phyloP scores from a whole-genome alignment of 1,284 basidiomycete species.

The Tremellales sp. region DNA sequence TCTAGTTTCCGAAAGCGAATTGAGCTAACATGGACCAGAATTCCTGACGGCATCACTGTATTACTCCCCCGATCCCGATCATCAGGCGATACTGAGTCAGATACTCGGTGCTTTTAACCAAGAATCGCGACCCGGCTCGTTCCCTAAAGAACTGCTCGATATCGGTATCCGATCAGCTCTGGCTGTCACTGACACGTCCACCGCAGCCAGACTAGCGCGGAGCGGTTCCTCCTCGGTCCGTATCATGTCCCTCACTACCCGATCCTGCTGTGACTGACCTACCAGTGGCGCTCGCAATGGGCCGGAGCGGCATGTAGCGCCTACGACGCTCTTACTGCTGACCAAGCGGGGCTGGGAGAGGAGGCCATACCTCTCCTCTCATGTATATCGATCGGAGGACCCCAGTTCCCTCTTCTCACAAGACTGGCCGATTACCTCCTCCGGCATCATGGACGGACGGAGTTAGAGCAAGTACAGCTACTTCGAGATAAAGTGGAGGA shows the following conservation, averaged over 20 bases:
- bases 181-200: slow-evolving; percentile 2
- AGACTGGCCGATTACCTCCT: neutral
- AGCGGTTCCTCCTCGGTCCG: slow-evolving; percentile 15
- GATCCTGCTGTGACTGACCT: neutral
- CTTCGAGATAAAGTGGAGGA: neutral
- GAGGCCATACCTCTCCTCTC: slow-evolving; percentile 15
- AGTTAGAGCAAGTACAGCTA: neutral
- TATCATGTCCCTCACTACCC: neutral
- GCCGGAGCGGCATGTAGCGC: slow-evolving; percentile 23
- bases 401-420: slow-evolving; percentile 13
- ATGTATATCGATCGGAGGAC: slow-evolving; percentile 10
- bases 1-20: neutral
- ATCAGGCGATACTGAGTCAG: slow-evolving; percentile 11
- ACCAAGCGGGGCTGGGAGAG: slow-evolving; percentile 8
- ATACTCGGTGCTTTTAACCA: slow-evolving; percentile 14
- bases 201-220: slow-evolving; percentile 20
- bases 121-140: slow-evolving; percentile 11
- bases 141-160: slow-evolving; percentile 33
- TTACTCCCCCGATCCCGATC: slow-evolving; percentile 13
- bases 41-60: slow-evolving; percentile 22
- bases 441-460: neutral
- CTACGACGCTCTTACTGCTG: slow-evolving; percentile 23
- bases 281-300: slow-evolving; percentile 33
- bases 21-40: slow-evolving; percentile 9
- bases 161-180: slow-evolving; percentile 28